phyloP scores from a whole-genome alignment of 2,329 filamentous ascomycete genomes.

The Monosporascus sp. region DNA sequence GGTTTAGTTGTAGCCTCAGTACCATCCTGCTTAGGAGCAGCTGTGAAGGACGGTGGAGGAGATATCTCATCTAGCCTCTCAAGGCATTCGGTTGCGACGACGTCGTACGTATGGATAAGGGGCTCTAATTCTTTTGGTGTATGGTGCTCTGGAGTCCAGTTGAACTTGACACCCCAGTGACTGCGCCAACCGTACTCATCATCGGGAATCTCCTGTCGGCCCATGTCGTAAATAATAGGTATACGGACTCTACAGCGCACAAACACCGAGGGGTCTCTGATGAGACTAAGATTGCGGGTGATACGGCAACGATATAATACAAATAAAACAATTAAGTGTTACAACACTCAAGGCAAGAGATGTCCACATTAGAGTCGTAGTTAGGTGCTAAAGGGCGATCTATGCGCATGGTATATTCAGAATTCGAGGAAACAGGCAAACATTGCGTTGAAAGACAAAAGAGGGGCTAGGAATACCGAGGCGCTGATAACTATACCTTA shows the following conservation, averaged over 20 bases:
- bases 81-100: constrained; percentile 60
- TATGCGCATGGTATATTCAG: background rate
- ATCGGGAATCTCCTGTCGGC: too few relatives aligned
- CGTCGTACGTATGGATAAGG: constrained; percentile 63
- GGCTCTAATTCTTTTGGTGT: constrained; percentile 53
- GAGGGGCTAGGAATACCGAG: background rate
- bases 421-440: background rate
- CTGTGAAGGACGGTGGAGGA: constrained; percentile 28
- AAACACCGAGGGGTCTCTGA: too few relatives aligned
- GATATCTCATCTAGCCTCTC: constrained; percentile 58
- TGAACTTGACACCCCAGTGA: constrained; percentile 62
- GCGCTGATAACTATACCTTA: too few relatives aligned
- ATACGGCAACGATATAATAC: too few relatives aligned
- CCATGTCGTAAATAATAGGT: too few relatives aligned
- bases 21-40: constrained; percentile 15
- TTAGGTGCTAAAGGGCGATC: too few relatives aligned
- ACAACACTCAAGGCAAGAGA: too few relatives aligned
- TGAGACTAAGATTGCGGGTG: too few relatives aligned
- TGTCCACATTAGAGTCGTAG: too few relatives aligned
- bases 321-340: too few relatives aligned
- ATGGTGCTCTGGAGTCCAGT: constrained; percentile 61
- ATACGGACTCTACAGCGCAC: too few relatives aligned
- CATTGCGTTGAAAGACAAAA: background rate
- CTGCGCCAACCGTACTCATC: constrained; percentile 13
- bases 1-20: constrained; percentile 11